Base-by-base conservation (phyloP, 345 rosid species). In the Gynandropsis gynandra region DNA sequence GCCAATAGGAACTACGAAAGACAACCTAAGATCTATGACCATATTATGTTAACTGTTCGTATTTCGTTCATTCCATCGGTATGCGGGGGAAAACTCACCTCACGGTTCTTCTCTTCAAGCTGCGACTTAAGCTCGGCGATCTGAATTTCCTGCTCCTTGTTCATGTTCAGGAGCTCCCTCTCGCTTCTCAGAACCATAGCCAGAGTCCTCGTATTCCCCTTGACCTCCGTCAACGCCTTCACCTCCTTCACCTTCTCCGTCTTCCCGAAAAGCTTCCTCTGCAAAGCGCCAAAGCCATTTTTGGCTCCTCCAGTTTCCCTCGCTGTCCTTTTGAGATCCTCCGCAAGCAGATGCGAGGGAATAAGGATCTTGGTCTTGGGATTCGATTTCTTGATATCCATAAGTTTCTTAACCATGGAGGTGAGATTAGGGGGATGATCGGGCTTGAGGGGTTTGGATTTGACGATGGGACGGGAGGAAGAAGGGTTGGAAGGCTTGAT, bases 111-210 rank as follows among this genome's bases (percentile, higher is more conserved):
- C 16, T 64, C 77, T 54, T 79, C 67, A 21, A 84, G 83, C 72
- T 64, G 50, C 52, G 64, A 24, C 50, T 82, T 82, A 4, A 84
- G 75, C 41, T 76, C 60, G 13, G 80, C 49, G 19, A 90, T 67
- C 70, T 87, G 80, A 41, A 45, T 42, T 46, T 84, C 95, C 49
- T 66, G 77, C 47, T 84, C 95, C 74, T 84, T 84, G 47, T 76
- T 90, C 38, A 78, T 62, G 67, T 65, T 62, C 68, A 84, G 60
- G 10, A 87, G 96, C 87, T 82, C 95, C 56, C 93, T 82, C 63
- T 84, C 98, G 49, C 96, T 80, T 65, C 89, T 73, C 53, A 90
- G 61, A 50, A 90, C 93, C 98, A 84, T 87, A 9, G 89, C 89
- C 60, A 90, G 52, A 6, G 95, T 87, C 75, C 89, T 82, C 5